These are phyloP conservation scores for Pulveroboletus ravenelii DNA, from an alignment of 768 basidiomycete genomes.

Conservation along the genomic window DNA sequence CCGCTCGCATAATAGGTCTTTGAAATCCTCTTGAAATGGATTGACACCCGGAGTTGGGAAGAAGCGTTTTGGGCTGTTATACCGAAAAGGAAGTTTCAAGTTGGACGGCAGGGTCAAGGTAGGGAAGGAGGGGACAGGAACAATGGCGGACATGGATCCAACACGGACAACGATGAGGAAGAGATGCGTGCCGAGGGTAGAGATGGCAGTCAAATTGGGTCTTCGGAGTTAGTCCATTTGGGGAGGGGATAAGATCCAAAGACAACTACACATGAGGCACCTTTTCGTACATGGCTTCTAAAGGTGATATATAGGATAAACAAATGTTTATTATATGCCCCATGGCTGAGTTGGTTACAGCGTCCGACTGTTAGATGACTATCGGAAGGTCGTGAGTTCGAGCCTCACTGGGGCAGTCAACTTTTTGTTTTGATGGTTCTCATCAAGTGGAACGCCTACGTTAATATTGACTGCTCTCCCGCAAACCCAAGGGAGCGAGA, in stretches of 20 bases:
- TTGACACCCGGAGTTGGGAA: conserved; percentile 83
- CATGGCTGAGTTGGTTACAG: conserved; percentile 51
- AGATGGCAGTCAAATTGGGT: background rate
- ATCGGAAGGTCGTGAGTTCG: conserved; percentile 54
- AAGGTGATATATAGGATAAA: background rate
- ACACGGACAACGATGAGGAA: background rate
- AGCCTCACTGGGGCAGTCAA: conserved; percentile 46
- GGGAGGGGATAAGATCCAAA: background rate
- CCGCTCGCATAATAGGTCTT: conserved; percentile 47
- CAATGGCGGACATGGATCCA: background rate
- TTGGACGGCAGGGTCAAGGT: conserved; percentile 14
- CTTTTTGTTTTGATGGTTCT: background rate
- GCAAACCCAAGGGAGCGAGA: no score
- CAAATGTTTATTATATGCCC: conserved; percentile 26
- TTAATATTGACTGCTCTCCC: no score
- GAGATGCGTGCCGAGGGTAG: background rate
- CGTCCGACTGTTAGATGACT: conserved; percentile 40
- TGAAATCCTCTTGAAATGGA: conserved; percentile 88
- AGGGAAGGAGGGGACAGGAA: conserved; percentile 5
- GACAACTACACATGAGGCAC: background rate
- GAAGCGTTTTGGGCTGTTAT: conserved; percentile 84
- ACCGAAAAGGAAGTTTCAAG: conserved; percentile 83
- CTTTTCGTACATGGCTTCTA: no score
- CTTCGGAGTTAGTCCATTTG: background rate
- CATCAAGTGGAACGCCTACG: no score